Evolutionary conservation across 805 yeast genomes (phyloP).

Genomic region (Nadsonia fulvescens): DNA sequence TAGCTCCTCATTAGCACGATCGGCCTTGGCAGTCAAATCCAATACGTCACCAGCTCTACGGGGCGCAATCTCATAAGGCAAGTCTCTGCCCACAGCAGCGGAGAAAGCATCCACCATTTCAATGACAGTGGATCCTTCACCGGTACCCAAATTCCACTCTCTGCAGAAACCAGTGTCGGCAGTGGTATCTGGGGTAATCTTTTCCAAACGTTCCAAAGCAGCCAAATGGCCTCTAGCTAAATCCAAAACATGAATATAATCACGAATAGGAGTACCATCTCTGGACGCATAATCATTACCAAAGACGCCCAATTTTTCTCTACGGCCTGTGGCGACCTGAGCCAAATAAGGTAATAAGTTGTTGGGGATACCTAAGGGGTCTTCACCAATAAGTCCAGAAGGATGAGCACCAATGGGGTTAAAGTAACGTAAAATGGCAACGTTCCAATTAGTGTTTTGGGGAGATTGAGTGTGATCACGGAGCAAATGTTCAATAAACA

Average conservation of each 20-base stretch:
- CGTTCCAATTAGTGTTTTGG: slow-evolving; percentile 18
- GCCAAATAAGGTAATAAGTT: slow-evolving; percentile 60
- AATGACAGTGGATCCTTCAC: slow-evolving; percentile 57
- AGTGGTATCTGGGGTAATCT: slow-evolving; percentile 8
- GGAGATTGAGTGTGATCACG: slow-evolving; percentile 33
- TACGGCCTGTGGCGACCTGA: slow-evolving; percentile 58
- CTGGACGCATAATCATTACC: slow-evolving; percentile 55
- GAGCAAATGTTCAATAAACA: slow-evolving; percentile 42
- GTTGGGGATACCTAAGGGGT: slow-evolving; percentile 62
- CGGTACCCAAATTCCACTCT: slow-evolving; percentile 76
- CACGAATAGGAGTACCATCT: slow-evolving; percentile 72
- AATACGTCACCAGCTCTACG: slow-evolving; percentile 66
- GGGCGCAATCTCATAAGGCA: slow-evolving; percentile 47
- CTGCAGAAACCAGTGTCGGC: slow-evolving; percentile 32
- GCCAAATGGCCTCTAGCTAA: slow-evolving; percentile 63
- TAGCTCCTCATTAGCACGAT: slow-evolving; percentile 47
- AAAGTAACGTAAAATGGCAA: slow-evolving; percentile 57
- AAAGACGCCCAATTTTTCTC: slow-evolving; percentile 47
- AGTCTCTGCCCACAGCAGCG: slow-evolving; percentile 40
- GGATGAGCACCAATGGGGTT: slow-evolving; percentile 82
- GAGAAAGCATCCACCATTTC: slow-evolving; percentile 52
- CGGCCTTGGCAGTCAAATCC: slow-evolving; percentile 52
- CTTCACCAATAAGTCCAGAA: slow-evolving; percentile 64
- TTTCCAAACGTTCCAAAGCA: slow-evolving; percentile 39
- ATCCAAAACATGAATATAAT: slow-evolving; percentile 67